phyloP scores from a whole-genome alignment of 306 rosid genomes.

The Cicer yamashitae region DNA sequence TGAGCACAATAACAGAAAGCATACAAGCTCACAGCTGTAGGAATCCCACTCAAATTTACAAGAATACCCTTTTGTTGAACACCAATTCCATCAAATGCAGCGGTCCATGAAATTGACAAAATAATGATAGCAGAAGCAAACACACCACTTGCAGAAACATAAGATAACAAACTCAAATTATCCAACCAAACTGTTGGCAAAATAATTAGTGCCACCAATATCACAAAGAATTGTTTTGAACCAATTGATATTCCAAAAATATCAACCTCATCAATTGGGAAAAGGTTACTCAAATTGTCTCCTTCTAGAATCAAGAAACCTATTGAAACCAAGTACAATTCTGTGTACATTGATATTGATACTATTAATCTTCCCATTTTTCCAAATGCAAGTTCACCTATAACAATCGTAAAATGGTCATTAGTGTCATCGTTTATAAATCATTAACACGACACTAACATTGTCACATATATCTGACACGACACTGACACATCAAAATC shows the following conservation, averaged over 20 bases:
- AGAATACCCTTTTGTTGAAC: constrained; percentile 58
- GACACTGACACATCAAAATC: too few relatives aligned
- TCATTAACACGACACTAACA: too few relatives aligned
- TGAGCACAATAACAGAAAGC: constrained; percentile 91
- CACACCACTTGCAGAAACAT: constrained; percentile 84
- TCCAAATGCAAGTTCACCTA: constrained; percentile 79
- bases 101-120: constrained; percentile 69
- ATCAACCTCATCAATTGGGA: constrained; percentile 49
- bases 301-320: constrained; percentile 88
- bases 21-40: constrained; percentile 69
- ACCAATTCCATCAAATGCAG: constrained; percentile 64
- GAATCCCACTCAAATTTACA: constrained; percentile 66
- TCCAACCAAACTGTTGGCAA: constrained; percentile 84
- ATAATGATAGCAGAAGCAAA: constrained; percentile 70
- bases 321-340: constrained; percentile 74
- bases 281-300: constrained; percentile 68
- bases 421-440: too few relatives aligned
- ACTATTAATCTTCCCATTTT: constrained; percentile 58
- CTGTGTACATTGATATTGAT: constrained; percentile 63
- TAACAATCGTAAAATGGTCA: too few relatives aligned
- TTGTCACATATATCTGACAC: too few relatives aligned
- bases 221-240: constrained; percentile 58
- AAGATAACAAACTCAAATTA: constrained; percentile 78
- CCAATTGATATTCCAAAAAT: constrained; percentile 52
- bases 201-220: constrained; percentile 61